Percentiles rank a stretch among this genome's conserved stretches.
Evolutionary conservation across 2,329 filamentous ascomycete species (phyloP).

Genomic region (Ceratocystis eucalypticola): DNA sequence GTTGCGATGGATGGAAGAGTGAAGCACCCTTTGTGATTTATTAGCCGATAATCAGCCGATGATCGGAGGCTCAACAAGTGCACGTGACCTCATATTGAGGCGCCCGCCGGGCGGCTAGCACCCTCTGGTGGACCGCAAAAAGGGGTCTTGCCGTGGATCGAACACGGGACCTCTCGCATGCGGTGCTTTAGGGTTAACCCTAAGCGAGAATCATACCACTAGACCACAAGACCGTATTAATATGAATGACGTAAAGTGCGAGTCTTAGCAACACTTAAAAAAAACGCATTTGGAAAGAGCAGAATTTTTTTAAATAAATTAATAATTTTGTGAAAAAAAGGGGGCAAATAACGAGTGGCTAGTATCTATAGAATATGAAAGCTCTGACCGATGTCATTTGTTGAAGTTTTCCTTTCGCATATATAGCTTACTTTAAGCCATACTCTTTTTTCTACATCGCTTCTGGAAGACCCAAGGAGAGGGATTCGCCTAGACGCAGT

Average conservation of each 20-base stretch:
- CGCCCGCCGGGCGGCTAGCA: not conserved
- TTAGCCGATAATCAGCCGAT: constrained; percentile 16
- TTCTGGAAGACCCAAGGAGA: not conserved
- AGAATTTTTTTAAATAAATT: too few relatives aligned
- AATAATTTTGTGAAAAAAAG: too few relatives aligned
- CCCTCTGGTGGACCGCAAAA: not conserved
- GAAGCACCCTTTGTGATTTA: not conserved
- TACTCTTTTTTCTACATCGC: not conserved
- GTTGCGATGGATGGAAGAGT: not conserved
- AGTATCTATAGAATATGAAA: too few relatives aligned
- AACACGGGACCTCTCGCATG: constrained; percentile 23
- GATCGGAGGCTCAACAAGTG: not conserved
- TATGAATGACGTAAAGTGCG: fast-evolving
- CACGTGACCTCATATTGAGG: not conserved
- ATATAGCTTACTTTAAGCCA: too few relatives aligned
- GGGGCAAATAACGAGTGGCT: too few relatives aligned
- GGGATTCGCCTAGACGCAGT: not conserved
- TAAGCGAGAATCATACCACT: constrained; percentile 63
- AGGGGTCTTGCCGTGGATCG: constrained; percentile 21
- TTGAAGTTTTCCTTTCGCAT: too few relatives aligned
- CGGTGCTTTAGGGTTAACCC: constrained; percentile 32
- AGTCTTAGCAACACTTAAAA: too few relatives aligned
- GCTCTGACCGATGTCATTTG: too few relatives aligned
- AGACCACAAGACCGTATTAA: constrained; percentile 38
- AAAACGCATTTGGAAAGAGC: too few relatives aligned